phyloP scores from a whole-genome alignment of 129 eudicot genomes.

The Arctium minus region DNA sequence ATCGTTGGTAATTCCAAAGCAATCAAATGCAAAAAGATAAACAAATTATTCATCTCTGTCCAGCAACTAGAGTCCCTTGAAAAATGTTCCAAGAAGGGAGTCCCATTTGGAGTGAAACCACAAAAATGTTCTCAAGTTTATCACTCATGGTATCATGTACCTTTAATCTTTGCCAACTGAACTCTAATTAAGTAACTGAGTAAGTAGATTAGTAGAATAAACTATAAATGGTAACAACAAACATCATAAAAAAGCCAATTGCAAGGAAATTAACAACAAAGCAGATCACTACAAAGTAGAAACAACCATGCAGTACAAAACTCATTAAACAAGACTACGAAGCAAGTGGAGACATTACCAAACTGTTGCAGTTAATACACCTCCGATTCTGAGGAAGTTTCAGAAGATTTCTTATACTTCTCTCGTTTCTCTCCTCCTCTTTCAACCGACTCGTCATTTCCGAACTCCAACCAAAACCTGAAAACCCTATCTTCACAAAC shows the following conservation, averaged over 20 bases:
- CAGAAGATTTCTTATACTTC: constrained; percentile 58
- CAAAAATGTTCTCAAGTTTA: neutral
- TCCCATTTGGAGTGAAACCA: neutral
- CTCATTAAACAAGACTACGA: neutral
- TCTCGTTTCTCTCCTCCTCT: constrained; percentile 73
- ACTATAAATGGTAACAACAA: neutral
- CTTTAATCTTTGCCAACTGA: neutral
- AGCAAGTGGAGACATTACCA: constrained; percentile 47
- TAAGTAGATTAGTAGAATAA: neutral
- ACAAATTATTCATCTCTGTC: neutral
- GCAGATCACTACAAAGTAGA: neutral
- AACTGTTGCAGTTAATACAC: constrained; percentile 78
- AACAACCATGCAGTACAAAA: neutral
- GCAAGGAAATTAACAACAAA: neutral
- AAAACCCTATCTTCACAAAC: constrained; percentile 14
- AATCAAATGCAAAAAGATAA: neutral
- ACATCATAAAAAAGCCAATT: neutral
- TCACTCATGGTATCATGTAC: neutral
- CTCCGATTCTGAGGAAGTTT: constrained; percentile 70
- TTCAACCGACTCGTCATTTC: constrained; percentile 54
- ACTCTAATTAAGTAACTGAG: neutral
- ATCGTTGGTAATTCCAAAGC: neutral
- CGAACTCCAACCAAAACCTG: constrained; percentile 23
- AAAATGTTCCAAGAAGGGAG: neutral
- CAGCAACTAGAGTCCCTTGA: neutral